Evolutionary conservation across 768 basidiomycete genomes (phyloP).

Genomic region (Agrocybe chaxingu): DNA sequence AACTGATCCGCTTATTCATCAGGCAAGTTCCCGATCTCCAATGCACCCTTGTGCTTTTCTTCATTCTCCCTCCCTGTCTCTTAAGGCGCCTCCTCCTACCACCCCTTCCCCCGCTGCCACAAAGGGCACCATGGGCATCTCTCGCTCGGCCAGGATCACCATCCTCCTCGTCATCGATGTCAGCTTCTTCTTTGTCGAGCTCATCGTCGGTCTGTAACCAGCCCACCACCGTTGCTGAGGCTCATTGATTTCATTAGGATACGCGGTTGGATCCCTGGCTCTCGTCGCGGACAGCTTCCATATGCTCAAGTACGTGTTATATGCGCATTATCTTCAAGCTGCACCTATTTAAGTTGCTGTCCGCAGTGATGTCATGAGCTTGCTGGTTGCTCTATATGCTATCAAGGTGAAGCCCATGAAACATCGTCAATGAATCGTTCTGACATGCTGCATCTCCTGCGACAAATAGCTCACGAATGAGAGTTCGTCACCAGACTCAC

Average conservation of each 20-base stretch:
- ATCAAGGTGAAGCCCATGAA: conserved; percentile 24
- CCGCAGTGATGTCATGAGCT: conserved; percentile 90
- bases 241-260: conserved; percentile 48
- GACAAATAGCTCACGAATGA: conserved; percentile 56
- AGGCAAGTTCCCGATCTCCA: not conserved
- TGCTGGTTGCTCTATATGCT: conserved; percentile 93
- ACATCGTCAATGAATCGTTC: not conserved
- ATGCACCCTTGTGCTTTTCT: not conserved
- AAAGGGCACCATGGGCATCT: conserved; percentile 34
- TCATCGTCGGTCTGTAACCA: conserved; percentile 61
- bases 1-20: too few species aligned
- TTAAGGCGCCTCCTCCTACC: conserved; percentile 3
- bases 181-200: conserved; percentile 82
- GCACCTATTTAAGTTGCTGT: conserved; percentile 4
- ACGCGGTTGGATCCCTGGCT: conserved; percentile 93
- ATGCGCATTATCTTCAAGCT: not conserved
- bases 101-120: not conserved
- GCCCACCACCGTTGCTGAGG: not conserved
- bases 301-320: conserved; percentile 85
- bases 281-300: conserved; percentile 97
- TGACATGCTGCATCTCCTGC: not conserved
- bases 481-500: conserved; percentile 54
- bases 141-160: conserved; percentile 71
- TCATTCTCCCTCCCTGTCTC: conserved; percentile 1
- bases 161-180: conserved; percentile 83